Conservation (phyloP, 1,284 basidiomycete species). For the Tetrapyrgos nigripes region DNA sequence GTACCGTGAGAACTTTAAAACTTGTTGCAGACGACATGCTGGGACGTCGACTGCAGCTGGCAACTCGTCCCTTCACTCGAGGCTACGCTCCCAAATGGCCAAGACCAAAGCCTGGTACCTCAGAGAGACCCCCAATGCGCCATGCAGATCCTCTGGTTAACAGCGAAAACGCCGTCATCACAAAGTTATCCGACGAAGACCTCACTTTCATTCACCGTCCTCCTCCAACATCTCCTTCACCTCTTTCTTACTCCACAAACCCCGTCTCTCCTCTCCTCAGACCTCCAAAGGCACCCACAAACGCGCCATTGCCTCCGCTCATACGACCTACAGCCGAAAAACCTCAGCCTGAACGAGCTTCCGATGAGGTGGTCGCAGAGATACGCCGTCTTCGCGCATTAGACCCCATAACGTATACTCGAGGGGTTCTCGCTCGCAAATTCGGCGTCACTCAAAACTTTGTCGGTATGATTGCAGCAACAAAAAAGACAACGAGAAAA, state of each 20-base stretch:
- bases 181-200: constrained; percentile 58
- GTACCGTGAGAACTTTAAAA: neutral
- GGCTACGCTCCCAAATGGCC: constrained; percentile 25
- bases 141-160: constrained; percentile 69
- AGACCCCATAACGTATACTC: constrained; percentile 58
- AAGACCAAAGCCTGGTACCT: constrained; percentile 53
- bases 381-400: constrained; percentile 60
- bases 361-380: constrained; percentile 58
- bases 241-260: constrained; percentile 68
- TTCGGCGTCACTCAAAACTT: constrained; percentile 64
- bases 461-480: constrained; percentile 60
- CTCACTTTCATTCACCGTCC: constrained; percentile 82
- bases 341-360: constrained; percentile 45
- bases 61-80: neutral
- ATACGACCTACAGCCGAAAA: constrained; percentile 48
- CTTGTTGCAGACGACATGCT: constrained; percentile 6
- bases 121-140: constrained; percentile 64
- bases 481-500: constrained; percentile 53
- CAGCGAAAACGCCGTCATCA: constrained; percentile 61
- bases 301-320: constrained; percentile 46
- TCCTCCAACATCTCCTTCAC: constrained; percentile 73
- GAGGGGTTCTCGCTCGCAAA: constrained; percentile 58
- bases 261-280: constrained; percentile 73
- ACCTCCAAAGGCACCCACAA: constrained; percentile 34
- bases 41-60: neutral